These are phyloP conservation scores for Suillus bovinus DNA, from an alignment of 768 basidiomycete genomes.

Conservation along the genomic window DNA sequence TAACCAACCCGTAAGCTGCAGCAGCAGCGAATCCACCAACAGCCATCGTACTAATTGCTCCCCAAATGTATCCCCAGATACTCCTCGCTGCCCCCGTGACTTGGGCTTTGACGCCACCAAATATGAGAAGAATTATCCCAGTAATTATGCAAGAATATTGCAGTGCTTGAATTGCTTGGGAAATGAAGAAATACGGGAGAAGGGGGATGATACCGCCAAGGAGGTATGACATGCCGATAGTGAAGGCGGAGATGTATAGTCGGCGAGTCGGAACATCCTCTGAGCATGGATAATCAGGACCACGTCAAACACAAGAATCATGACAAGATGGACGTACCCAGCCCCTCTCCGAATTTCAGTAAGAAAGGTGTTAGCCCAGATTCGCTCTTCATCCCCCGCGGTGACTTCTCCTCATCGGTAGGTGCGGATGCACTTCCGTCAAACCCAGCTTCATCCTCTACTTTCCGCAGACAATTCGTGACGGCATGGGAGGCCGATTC, in stretches of 20 bases:
- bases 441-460: conserved; percentile 48
- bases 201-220: conserved; percentile 93
- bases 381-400: conserved; percentile 67
- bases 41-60: conserved; percentile 80
- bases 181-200: conserved; percentile 88
- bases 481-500: conserved; percentile 78
- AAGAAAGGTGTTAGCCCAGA: conserved; percentile 92
- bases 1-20: conserved; percentile 62
- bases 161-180: conserved; percentile 63
- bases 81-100: conserved; percentile 80
- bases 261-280: conserved; percentile 88
- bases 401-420: conserved; percentile 55
- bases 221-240: conserved; percentile 94
- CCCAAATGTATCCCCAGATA: conserved; percentile 75
- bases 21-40: conserved; percentile 92
- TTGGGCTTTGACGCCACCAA: conserved; percentile 88
- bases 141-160: conserved; percentile 81
- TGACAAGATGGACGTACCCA: conserved; percentile 52
- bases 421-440: conserved; percentile 17
- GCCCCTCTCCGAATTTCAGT: conserved; percentile 92
- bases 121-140: conserved; percentile 81
- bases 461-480: conserved; percentile 69
- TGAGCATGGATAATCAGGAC: conserved; percentile 25
- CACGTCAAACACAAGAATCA: background rate
- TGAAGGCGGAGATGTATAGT: conserved; percentile 88